phyloP scores from a whole-genome alignment of 257 asterid species.

The Forsythia suspensa region DNA sequence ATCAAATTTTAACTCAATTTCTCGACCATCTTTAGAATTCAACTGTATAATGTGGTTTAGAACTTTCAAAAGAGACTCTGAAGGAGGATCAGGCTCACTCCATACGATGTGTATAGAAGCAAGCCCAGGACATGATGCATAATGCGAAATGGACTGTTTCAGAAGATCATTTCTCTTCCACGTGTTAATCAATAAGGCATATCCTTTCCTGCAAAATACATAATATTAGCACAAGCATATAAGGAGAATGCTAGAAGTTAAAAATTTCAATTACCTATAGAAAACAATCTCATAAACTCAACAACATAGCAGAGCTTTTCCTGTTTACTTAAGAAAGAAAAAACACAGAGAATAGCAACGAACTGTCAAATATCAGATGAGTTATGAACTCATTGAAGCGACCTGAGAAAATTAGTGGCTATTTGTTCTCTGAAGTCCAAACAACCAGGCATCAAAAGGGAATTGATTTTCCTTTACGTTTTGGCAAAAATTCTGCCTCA shows the following conservation, averaged over 20 bases:
- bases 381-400: background rate
- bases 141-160: conserved; percentile 73
- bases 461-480: background rate
- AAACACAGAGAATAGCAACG: background rate
- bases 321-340: background rate
- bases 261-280: background rate
- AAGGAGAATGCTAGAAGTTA: background rate
- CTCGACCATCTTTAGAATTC: conserved; percentile 47
- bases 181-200: conserved; percentile 76
- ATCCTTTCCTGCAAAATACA: conserved; percentile 55
- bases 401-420: background rate
- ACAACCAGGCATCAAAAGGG: background rate
- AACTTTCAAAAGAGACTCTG: conserved; percentile 51
- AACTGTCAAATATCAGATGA: background rate
- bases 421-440: background rate
- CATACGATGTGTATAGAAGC: conserved; percentile 71
- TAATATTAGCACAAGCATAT: too few relatives aligned
- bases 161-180: conserved; percentile 89
- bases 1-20: conserved; percentile 65
- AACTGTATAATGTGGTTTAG: conserved; percentile 43
- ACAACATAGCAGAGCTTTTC: background rate
- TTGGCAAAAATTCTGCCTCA: background rate
- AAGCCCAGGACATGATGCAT: conserved; percentile 67
- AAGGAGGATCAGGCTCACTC: conserved; percentile 82
- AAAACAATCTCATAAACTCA: background rate